phyloP scores from a whole-genome alignment of 768 basidiomycete genomes.

The Tylopilus subfusipes region DNA sequence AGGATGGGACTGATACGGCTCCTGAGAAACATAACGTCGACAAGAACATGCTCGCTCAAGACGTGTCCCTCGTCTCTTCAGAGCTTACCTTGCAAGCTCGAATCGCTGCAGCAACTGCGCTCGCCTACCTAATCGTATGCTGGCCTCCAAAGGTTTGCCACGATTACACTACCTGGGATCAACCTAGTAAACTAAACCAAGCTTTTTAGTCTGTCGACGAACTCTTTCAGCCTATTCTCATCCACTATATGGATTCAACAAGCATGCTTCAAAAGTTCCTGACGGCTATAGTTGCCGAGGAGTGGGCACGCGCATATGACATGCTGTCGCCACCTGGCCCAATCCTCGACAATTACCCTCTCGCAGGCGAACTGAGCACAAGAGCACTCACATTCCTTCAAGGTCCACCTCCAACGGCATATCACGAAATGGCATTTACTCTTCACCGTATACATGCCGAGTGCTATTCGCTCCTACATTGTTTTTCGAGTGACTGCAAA shows the following conservation, averaged over 20 bases:
- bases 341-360: slow-evolving; percentile 52
- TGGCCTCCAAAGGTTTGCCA: slow-evolving; percentile 60
- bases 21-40: slow-evolving; percentile 89
- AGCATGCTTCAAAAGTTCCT: slow-evolving; percentile 92
- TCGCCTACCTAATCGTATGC: slow-evolving; percentile 63
- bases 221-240: slow-evolving; percentile 71
- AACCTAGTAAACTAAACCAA: not conserved
- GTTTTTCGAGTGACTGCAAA: slow-evolving; percentile 85
- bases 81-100: slow-evolving; percentile 80
- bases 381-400: slow-evolving; percentile 74
- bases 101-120: slow-evolving; percentile 70
- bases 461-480: slow-evolving; percentile 73
- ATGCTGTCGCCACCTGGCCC: slow-evolving; percentile 31
- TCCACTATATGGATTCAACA: slow-evolving; percentile 78
- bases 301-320: slow-evolving; percentile 76
- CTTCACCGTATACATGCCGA: slow-evolving; percentile 79
- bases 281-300: slow-evolving; percentile 80
- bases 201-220: slow-evolving; percentile 46
- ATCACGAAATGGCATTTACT: slow-evolving; percentile 86
- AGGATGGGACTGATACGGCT: slow-evolving; percentile 40
- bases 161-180: not conserved
- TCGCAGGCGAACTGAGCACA: slow-evolving; percentile 65
- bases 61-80: slow-evolving; percentile 73
- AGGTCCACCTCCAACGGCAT: slow-evolving; percentile 67
- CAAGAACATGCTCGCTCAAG: slow-evolving; percentile 91